A percentile compares a stretch with the other conserved stretches of the same genome.
These are phyloP conservation scores for Herpetomonas samuelpessoai DNA, from an alignment of 208 protist genomes.

Conservation along the genomic window DNA sequence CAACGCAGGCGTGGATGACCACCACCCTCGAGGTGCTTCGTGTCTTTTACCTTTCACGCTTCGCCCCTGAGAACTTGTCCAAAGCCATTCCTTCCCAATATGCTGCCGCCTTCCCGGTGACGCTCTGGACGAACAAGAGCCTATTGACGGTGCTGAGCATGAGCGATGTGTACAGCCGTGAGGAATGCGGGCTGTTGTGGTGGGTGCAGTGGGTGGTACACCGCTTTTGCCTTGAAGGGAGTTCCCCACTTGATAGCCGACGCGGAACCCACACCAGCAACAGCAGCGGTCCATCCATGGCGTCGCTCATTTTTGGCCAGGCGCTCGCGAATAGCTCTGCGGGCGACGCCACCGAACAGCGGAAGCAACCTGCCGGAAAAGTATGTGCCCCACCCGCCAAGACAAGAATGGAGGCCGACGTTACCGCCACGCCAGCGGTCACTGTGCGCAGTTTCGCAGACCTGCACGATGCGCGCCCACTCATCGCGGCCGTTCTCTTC, in stretches of 20 bases:
- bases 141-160: constrained; percentile 25
- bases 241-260: not conserved
- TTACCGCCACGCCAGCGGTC: constrained; percentile 8
- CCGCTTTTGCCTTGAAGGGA: not conserved
- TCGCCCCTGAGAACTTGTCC: constrained; percentile 27
- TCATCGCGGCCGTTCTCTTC: constrained; percentile 57
- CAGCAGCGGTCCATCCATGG: not conserved
- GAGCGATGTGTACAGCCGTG: constrained; percentile 87
- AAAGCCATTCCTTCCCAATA: constrained; percentile 8
- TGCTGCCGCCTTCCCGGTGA: constrained; percentile 3
- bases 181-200: constrained; percentile 81
- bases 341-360: not conserved
- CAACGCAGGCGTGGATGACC: constrained; percentile 59
- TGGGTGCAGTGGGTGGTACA: constrained; percentile 42
- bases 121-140: constrained; percentile 27
- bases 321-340: not conserved
- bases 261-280: not conserved
- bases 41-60: constrained; percentile 59
- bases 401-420: constrained; percentile 21
- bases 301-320: not conserved
- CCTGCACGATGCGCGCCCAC: constrained; percentile 62
- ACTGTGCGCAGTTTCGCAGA: constrained; percentile 61
- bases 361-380: constrained; percentile 2
- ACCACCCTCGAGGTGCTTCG: constrained; percentile 74
- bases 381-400: too few relatives aligned